Percentiles rank a stretch among this genome's conserved stretches.
These are phyloP conservation scores for Strobilomyces confusus DNA, from an alignment of 768 basidiomycete genomes.

Conservation along the genomic window DNA sequence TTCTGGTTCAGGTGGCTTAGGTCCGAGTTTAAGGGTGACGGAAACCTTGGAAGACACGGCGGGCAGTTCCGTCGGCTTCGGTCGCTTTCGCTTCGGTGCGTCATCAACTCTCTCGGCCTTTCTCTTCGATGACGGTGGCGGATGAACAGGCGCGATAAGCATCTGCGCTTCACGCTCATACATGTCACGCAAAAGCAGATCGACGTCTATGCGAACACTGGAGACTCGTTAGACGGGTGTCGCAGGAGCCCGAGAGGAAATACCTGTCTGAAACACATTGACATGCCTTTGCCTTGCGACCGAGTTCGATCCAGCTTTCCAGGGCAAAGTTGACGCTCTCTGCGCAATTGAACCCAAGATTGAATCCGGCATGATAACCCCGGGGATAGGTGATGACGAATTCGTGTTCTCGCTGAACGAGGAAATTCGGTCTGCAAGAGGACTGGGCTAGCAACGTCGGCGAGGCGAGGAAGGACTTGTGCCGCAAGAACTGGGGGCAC, in stretches of 20 bases:
- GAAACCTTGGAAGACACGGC: conserved; percentile 38
- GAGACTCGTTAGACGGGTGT: conserved; percentile 5
- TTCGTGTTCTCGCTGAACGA: conserved; percentile 92
- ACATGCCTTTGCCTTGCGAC: conserved; percentile 74
- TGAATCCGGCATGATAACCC: conserved; percentile 97
- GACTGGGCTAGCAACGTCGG: conserved; percentile 77
- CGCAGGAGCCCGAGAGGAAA: conserved; percentile 1
- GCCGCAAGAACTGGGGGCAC: conserved; percentile 92
- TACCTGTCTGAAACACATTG: conserved; percentile 74
- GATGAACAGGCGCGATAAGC: conserved; percentile 4
- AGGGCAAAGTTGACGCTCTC: conserved; percentile 97
- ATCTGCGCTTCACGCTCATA: conserved; percentile 56
- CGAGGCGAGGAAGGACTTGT: conserved; percentile 93
- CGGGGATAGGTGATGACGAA: conserved; percentile 94
- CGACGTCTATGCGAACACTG: conserved; percentile 93
- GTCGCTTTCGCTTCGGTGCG: conserved; percentile 24
- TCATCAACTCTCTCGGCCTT: conserved; percentile 34
- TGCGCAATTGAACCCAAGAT: conserved; percentile 93
- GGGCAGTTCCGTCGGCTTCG: conserved; percentile 13
- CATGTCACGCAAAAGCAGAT: conserved; percentile 74
- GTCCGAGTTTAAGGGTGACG: conserved; percentile 65
- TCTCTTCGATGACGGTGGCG: conserved; percentile 33
- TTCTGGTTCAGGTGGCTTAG: conserved; percentile 53
- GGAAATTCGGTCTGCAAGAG: conserved; percentile 75
- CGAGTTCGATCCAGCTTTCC: conserved; percentile 90